Evolutionary conservation across 805 yeast species (phyloP), one percentile per base, ranked within the genome.

Genomic region (Phaffomyces thermotolerans): DNA sequence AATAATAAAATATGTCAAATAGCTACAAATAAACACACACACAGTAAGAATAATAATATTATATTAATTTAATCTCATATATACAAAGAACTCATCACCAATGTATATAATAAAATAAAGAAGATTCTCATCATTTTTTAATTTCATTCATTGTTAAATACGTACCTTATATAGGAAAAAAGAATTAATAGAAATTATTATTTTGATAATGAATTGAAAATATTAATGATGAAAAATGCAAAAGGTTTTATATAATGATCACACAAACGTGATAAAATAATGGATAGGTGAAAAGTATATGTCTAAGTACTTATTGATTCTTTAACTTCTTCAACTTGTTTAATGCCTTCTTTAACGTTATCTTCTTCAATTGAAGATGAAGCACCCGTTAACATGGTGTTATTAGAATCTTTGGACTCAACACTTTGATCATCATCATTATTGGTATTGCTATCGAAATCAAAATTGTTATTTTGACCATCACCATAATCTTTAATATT

Each of bases 381-480:
- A 8, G 41, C 39, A 10, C 25, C 29, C 7, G 41, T 34, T 7
- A 43, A 36, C 32, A 29, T 44, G 4, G 40, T 22, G n/a, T 27
- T 39, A 27, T 39, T 34, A 8, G 43, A 38, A 22, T 36, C 32
- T 36, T 32, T 42, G 2, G 46, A 36, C 25, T 35, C 43, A 33
- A 33, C 23, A 36, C 41, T 37, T 29, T 41, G 35, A 52, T 68
- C 37, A 64, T 67, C 59, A 52, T 42, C 59, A 34, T 50, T 43
- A 36, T 40, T 47, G 32, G 17, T 30, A 24, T 46, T 47, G 8
- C 54, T 49, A 14, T 60, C 67, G 10, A 54, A 49, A 14, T 60
- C 67, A 46, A 68, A 68, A 40, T 67, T 65, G n/a, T 17, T 33
- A 20, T 45, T 43, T 32, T 37, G 14, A 42, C 48, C 48, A 39